Percentiles rank a stretch among this genome's conserved stretches.
Evolutionary conservation across 2,329 filamentous ascomycete genomes (phyloP).

Genomic region (Colletotrichum lini): DNA sequence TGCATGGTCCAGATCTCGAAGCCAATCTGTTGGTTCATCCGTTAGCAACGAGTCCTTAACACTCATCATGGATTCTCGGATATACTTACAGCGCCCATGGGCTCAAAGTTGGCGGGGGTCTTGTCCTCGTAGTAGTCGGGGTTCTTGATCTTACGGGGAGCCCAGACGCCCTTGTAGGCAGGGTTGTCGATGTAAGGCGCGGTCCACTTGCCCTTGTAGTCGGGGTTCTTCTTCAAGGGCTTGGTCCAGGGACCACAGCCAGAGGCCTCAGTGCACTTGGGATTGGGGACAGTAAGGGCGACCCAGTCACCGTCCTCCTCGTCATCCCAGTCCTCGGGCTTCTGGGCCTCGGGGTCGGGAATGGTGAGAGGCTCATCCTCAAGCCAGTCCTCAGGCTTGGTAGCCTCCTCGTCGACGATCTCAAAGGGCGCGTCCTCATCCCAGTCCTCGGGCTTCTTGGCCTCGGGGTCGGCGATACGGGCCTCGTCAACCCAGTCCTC

Average conservation of each 20-base stretch:
- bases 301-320: constrained; percentile 99
- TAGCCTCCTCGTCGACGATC: constrained; percentile 93
- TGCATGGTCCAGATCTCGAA: constrained; percentile 99
- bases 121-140: constrained; percentile 98
- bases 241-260: constrained; percentile 94
- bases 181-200: constrained; percentile 97
- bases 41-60: constrained; percentile 27
- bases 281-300: constrained; percentile 90
- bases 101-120: constrained; percentile 95
- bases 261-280: constrained; percentile 93
- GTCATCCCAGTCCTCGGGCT: constrained; percentile 99
- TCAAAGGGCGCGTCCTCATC: constrained; percentile 98
- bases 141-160: constrained; percentile 96
- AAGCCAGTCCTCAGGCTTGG: constrained; percentile 95
- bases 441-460: constrained; percentile 98
- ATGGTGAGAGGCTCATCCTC: constrained; percentile 87
- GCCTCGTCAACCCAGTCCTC: constrained; percentile 96
- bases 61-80: background rate
- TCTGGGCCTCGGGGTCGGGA: constrained; percentile 93
- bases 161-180: constrained; percentile 96
- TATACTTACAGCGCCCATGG: constrained; percentile 91
- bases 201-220: constrained; percentile 99
- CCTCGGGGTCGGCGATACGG: constrained; percentile 91
- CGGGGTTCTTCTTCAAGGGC: constrained; percentile 94
- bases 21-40: constrained; percentile 76